These are phyloP conservation scores for Kurtzmaniella cleridarum DNA, from an alignment of 805 yeast genomes.

Conservation along the genomic window DNA sequence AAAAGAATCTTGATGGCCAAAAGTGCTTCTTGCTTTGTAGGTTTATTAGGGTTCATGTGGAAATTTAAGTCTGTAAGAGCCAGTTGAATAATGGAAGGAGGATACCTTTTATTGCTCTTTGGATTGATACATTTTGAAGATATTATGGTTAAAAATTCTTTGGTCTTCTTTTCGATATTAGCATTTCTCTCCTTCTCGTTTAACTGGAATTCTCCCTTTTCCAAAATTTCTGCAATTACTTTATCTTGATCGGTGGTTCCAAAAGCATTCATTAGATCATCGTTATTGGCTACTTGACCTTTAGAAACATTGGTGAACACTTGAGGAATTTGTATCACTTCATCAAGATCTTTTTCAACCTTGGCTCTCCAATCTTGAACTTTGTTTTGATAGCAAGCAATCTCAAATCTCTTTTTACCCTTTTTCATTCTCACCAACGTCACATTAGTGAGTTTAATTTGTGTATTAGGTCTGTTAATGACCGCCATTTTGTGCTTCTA, in stretches of 20 bases:
- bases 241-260: conserved; percentile 70
- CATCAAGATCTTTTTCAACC: conserved; percentile 90
- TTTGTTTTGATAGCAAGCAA: conserved; percentile 95
- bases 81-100: conserved; percentile 91
- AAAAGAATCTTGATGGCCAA: conserved; percentile 82
- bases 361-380: conserved; percentile 92
- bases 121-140: conserved; percentile 93
- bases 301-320: conserved; percentile 90
- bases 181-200: conserved; percentile 89
- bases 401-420: conserved; percentile 87
- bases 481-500: conserved; percentile 23
- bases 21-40: conserved; percentile 83
- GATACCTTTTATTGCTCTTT: conserved; percentile 80
- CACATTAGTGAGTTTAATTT: conserved; percentile 88
- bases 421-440: conserved; percentile 87
- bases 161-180: conserved; percentile 64
- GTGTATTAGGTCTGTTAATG: conserved; percentile 84
- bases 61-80: conserved; percentile 73
- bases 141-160: conserved; percentile 76
- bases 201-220: conserved; percentile 90
- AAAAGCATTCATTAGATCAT: conserved; percentile 69
- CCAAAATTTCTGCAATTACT: conserved; percentile 75
- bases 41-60: conserved; percentile 65
- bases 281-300: conserved; percentile 87
- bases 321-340: conserved; percentile 93